Conservation (phyloP, 164 flowering plant genomes). For the Magnolia kwangsiensis region DNA sequence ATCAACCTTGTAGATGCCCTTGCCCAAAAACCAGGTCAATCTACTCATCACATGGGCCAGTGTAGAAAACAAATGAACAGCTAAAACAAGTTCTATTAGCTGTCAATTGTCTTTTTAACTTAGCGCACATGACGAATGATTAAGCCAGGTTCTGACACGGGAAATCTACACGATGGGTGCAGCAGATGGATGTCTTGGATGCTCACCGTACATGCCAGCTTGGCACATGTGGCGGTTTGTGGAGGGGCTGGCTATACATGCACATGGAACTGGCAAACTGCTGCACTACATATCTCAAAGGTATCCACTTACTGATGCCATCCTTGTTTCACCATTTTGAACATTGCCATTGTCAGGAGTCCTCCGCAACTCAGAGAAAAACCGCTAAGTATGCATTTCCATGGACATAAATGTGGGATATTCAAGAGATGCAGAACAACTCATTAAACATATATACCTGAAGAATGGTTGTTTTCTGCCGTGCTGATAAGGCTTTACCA, state of each 20-base stretch:
- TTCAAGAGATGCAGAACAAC: conserved; percentile 8
- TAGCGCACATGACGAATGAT: not conserved
- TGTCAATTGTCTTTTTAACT: not conserved
- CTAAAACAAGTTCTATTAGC: not conserved
- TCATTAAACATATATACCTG: conserved; percentile 40
- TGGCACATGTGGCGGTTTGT: too few relatives aligned
- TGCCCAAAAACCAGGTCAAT: not conserved
- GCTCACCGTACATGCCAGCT: not conserved
- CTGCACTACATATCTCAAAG: not conserved
- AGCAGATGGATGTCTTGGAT: not conserved
- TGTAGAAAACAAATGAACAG: not conserved
- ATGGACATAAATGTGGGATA: not conserved
- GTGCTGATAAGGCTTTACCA: conserved; percentile 56
- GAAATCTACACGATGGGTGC: not conserved
- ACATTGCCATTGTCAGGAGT: conserved; percentile 72
- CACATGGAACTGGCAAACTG: too few relatives aligned
- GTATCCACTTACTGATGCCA: conserved; percentile 36
- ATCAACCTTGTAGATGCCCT: not conserved
- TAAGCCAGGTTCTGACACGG: not conserved
- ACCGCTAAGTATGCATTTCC: conserved; percentile 6
- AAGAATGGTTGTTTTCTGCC: conserved; percentile 57
- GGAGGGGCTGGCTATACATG: too few relatives aligned
- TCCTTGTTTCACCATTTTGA: conserved; percentile 65
- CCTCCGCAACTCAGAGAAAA: conserved; percentile 50
- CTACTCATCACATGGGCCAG: not conserved